phyloP scores from a whole-genome alignment of 306 rosid species.

The Senna siamea region DNA sequence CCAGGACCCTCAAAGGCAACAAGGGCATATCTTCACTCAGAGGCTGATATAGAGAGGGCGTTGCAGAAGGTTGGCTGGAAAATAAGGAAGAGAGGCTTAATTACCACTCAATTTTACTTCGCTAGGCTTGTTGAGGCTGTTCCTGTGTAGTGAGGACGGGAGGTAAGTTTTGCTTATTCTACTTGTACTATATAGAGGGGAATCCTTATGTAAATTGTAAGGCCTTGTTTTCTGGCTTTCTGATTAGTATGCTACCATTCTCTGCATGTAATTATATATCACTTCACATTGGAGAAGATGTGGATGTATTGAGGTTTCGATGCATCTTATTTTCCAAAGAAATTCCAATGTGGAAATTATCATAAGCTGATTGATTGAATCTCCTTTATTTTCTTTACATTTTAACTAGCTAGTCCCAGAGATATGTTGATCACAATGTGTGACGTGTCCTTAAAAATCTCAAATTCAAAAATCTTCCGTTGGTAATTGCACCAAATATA shows the following conservation, averaged over 20 bases:
- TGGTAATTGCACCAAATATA: not conserved
- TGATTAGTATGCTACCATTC: conserved; percentile 37
- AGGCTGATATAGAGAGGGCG: conserved; percentile 87
- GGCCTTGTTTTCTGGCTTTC: conserved; percentile 38
- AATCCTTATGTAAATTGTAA: conserved; percentile 47
- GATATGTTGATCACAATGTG: not conserved
- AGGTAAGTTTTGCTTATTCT: conserved; percentile 53
- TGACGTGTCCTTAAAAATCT: not conserved
- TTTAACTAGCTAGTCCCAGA: conserved; percentile 9
- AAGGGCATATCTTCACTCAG: conserved; percentile 89
- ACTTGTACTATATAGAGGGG: conserved; percentile 42
- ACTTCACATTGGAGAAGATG: conserved; percentile 31
- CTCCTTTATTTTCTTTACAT: not conserved
- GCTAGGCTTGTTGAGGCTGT: conserved; percentile 91
- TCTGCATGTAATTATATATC: conserved; percentile 41
- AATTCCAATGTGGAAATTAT: conserved; percentile 18
- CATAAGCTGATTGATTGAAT: not conserved
- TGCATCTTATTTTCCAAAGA: not conserved
- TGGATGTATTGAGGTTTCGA: conserved; percentile 21
- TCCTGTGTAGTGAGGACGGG: conserved; percentile 55
- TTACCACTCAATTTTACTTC: conserved; percentile 88
- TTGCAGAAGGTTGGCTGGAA: conserved; percentile 84
- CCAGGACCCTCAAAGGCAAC: conserved; percentile 98
- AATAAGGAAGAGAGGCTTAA: conserved; percentile 76
- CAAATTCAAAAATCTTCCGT: not conserved